Conservation (phyloP, 768 basidiomycete species). For the Hygrocybe punicea region DNA sequence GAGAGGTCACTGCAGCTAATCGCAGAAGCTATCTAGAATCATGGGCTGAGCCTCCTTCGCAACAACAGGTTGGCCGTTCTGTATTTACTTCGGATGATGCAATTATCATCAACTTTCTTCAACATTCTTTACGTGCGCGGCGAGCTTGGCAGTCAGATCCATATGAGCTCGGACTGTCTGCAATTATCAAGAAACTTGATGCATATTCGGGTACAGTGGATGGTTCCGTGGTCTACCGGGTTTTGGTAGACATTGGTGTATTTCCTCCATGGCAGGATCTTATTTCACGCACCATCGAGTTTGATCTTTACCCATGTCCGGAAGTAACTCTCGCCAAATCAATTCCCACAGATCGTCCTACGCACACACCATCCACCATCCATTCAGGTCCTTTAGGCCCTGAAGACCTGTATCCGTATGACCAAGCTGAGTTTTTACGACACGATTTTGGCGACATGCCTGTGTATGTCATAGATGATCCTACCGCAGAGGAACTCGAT, state of each 20-base stretch:
- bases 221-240: conserved; percentile 39
- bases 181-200: conserved; percentile 57
- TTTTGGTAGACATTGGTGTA: conserved; percentile 70
- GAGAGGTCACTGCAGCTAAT: conserved; percentile 37
- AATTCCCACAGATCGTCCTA: conserved; percentile 27
- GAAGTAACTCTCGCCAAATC: conserved; percentile 25
- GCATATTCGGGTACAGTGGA: conserved; percentile 32
- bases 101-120: conserved; percentile 56
- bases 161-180: conserved; percentile 48
- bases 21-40: conserved; percentile 29
- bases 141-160: conserved; percentile 60
- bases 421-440: conserved; percentile 67
- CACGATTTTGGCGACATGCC: conserved; percentile 81
- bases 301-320: conserved; percentile 37
- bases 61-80: conserved; percentile 25
- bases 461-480: conserved; percentile 86
- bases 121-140: conserved; percentile 47
- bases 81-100: conserved; percentile 54
- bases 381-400: conserved; percentile 43
- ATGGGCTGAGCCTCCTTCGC: conserved; percentile 29
- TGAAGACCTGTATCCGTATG: conserved; percentile 60
- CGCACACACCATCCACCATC: conserved; percentile 26
- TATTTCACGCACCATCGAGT: conserved; percentile 37
- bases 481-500: conserved; percentile 79
- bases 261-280: conserved; percentile 80